These are phyloP conservation scores for Craterostigma plantagineum DNA, from an alignment of 257 asterid genomes.

Conservation along the genomic window DNA sequence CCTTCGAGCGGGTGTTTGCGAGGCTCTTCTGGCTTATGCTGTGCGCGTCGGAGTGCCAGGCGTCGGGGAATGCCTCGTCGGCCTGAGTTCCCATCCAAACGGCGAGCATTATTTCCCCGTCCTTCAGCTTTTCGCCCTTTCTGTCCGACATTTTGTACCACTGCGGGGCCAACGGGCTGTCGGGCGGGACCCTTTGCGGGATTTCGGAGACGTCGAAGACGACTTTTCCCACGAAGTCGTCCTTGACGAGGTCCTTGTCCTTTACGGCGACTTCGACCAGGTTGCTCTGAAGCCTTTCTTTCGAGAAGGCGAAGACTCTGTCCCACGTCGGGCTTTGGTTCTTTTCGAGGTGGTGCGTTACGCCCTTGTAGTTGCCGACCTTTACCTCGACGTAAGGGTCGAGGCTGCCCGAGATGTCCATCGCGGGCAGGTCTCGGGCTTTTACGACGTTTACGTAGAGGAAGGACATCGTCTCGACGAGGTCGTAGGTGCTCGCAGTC, in stretches of 20 bases:
- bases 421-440: slow-evolving; percentile 49
- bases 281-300: slow-evolving; percentile 32
- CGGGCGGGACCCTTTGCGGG: slow-evolving; percentile 46
- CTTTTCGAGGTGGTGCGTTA: slow-evolving; percentile 42
- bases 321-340: slow-evolving; percentile 42
- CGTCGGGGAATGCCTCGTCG: slow-evolving; percentile 45
- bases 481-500: slow-evolving; percentile 40
- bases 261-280: slow-evolving; percentile 34
- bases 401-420: slow-evolving; percentile 38
- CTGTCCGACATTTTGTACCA: slow-evolving; percentile 39
- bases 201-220: slow-evolving; percentile 32
- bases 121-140: slow-evolving; percentile 20
- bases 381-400: slow-evolving; percentile 59
- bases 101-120: slow-evolving; percentile 51
- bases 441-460: slow-evolving; percentile 27
- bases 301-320: slow-evolving; percentile 30
- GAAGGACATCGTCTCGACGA: slow-evolving; percentile 44
- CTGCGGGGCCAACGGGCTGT: slow-evolving; percentile 58
- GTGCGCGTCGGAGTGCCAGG: slow-evolving; percentile 53
- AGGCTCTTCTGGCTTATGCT: slow-evolving; percentile 22
- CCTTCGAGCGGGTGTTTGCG: slow-evolving; percentile 32
- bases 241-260: slow-evolving; percentile 44
- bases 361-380: slow-evolving; percentile 45
- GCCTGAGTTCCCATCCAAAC: slow-evolving; percentile 74
- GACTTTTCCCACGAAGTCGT: slow-evolving; percentile 19